phyloP scores from a whole-genome alignment of 257 asterid genomes.

The Gentiana dahurica region DNA sequence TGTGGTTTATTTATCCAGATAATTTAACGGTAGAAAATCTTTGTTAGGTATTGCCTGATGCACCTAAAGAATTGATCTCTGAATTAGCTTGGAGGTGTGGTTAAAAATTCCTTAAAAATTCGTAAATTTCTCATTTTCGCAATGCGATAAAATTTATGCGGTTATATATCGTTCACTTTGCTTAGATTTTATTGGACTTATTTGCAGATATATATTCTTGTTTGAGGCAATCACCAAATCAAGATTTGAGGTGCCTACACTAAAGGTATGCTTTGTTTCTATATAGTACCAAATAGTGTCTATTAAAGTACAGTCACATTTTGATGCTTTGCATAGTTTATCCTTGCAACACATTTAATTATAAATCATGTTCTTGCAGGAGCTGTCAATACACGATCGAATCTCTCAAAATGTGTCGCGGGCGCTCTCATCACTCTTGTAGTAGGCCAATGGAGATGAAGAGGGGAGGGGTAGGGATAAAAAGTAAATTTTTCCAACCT shows the following conservation, averaged over 20 bases:
- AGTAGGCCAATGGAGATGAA: too few relatives aligned
- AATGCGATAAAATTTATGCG: not conserved
- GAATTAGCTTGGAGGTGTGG: slow-evolving; percentile 92
- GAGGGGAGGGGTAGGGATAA: too few relatives aligned
- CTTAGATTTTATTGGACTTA: slow-evolving; percentile 6
- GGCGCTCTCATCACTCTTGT: too few relatives aligned
- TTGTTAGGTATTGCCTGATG: slow-evolving; percentile 77
- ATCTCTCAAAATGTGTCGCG: too few relatives aligned
- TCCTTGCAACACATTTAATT: too few relatives aligned
- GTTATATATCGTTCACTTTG: not conserved
- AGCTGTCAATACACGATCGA: too few relatives aligned
- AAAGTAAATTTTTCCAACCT: too few relatives aligned
- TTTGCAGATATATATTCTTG: slow-evolving; percentile 69
- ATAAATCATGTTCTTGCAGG: too few relatives aligned
- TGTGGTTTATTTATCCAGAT: not conserved
- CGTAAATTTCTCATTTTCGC: not conserved
- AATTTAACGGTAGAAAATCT: slow-evolving; percentile 10
- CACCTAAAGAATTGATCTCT: slow-evolving; percentile 78
- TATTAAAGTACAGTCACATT: too few relatives aligned
- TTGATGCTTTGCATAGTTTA: too few relatives aligned
- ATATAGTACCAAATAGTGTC: too few relatives aligned
- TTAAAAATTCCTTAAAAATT: not conserved
- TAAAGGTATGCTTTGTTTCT: slow-evolving; percentile 31
- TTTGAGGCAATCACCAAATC: slow-evolving; percentile 76
- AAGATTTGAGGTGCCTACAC: slow-evolving; percentile 41